phyloP scores from a whole-genome alignment of 768 basidiomycete species.

The Naganishia onofrii region DNA sequence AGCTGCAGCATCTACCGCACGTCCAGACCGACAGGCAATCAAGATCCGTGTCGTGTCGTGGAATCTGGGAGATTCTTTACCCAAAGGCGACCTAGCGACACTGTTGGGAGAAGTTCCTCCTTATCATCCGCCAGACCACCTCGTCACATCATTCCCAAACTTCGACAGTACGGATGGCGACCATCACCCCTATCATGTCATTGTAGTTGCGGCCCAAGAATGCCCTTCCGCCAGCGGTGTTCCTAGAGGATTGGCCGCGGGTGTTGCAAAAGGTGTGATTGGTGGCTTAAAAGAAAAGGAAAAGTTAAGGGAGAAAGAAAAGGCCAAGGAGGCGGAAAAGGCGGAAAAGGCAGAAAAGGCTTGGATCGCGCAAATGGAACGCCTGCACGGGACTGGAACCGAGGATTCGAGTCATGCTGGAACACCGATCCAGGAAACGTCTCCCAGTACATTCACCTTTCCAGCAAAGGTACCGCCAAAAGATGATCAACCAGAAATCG shows the following conservation, averaged over 20 bases:
- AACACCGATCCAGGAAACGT: slow-evolving; percentile 12
- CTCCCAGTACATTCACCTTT: not conserved
- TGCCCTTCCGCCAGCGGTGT: slow-evolving; percentile 49
- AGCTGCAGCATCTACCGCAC: not conserved
- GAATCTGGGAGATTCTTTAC: slow-evolving; percentile 52
- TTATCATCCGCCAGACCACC: slow-evolving; percentile 40
- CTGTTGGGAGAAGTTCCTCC: slow-evolving; percentile 44
- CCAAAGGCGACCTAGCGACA: slow-evolving; percentile 49
- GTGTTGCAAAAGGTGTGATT: slow-evolving; percentile 48
- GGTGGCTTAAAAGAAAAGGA: slow-evolving; percentile 40
- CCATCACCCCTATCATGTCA: slow-evolving; percentile 49
- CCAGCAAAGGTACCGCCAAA: slow-evolving; percentile 4
- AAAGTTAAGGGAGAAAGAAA: slow-evolving; percentile 27
- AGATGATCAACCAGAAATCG: not conserved
- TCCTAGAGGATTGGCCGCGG: slow-evolving; percentile 48
- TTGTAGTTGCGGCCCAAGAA: slow-evolving; percentile 51
- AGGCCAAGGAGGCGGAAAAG: slow-evolving; percentile 14
- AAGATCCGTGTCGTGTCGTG: slow-evolving; percentile 49
- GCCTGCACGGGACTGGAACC: slow-evolving; percentile 11
- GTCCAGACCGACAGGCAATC: slow-evolving; percentile 37
- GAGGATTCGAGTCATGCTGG: not conserved
- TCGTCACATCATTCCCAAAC: slow-evolving; percentile 26
- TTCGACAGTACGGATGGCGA: slow-evolving; percentile 35
- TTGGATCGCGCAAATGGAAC: slow-evolving; percentile 29
- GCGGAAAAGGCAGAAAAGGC: slow-evolving; percentile 37